Evolutionary conservation across 2,329 filamentous ascomycete species (phyloP).

Genomic region (Ascochyta viciae-villosae): DNA sequence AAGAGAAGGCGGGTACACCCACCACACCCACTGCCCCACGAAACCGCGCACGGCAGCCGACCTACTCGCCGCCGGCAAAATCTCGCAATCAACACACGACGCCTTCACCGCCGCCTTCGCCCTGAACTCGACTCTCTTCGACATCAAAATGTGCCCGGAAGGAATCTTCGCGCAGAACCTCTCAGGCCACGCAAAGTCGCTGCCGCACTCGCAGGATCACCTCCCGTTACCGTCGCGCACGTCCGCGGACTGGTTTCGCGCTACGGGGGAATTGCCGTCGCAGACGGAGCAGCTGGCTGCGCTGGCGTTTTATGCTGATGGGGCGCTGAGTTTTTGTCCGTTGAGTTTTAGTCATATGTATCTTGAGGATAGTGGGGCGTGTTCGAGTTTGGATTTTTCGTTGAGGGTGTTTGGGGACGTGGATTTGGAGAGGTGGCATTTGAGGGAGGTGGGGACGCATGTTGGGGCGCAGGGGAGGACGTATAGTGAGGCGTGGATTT

Average conservation of each 20-base stretch:
- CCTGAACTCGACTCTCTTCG: conserved; percentile 41
- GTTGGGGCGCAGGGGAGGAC: conserved; percentile 53
- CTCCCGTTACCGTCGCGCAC: conserved; percentile 42
- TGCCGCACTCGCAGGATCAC: conserved; percentile 46
- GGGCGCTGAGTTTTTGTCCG: conserved; percentile 54
- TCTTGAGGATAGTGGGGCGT: conserved; percentile 55
- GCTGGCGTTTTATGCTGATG: conserved; percentile 57
- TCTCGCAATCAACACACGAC: conserved; percentile 24
- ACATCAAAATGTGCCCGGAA: conserved; percentile 49
- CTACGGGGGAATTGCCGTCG: conserved; percentile 21
- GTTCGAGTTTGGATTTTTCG: conserved; percentile 60
- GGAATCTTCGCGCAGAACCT: conserved; percentile 56
- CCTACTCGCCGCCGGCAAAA: conserved; percentile 20
- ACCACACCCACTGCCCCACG: conserved; percentile 21
- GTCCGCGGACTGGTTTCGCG: conserved; percentile 55
- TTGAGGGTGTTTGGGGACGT: conserved; percentile 53
- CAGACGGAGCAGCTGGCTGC: conserved; percentile 47
- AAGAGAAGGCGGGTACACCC: conserved; percentile 33
- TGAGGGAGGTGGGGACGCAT: conserved; percentile 52
- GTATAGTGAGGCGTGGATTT: conserved; percentile 56
- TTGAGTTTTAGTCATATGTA: conserved; percentile 53
- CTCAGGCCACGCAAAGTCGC: conserved; percentile 47
- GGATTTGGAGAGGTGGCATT: conserved; percentile 53
- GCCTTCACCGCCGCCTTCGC: conserved; percentile 41
- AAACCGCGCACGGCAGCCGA: neutral